A percentile compares a stretch with the other conserved stretches of the same genome.
Conservation (phyloP, 257 asterid species). For the Solanum sitiens region DNA sequence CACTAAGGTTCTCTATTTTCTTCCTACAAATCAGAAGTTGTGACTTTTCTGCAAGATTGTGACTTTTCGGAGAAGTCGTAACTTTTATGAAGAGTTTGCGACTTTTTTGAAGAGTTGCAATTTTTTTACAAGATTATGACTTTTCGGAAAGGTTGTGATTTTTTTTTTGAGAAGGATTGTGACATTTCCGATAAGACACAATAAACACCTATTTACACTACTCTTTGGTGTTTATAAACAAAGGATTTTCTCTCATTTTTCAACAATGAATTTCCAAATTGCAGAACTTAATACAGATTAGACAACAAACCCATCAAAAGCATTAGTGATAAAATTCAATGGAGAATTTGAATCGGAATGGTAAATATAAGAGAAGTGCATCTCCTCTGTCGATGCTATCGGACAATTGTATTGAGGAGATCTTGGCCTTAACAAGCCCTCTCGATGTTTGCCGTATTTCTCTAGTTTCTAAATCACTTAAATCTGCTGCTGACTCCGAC, state of each 20-base stretch:
- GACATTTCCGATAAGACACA: no score
- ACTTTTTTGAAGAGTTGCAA: neutral
- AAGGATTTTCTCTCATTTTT: no score
- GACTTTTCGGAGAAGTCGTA: no score
- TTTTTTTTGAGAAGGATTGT: no score
- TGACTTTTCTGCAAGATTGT: no score
- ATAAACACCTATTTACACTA: no score
- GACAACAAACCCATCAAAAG: neutral
- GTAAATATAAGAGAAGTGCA: neutral
- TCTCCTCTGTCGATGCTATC: neutral
- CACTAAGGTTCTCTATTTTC: neutral
- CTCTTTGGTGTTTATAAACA: no score
- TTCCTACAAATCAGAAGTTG: neutral
- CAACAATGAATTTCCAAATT: no score
- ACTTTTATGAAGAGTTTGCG: neutral
- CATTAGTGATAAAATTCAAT: neutral
- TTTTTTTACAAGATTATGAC: no score
- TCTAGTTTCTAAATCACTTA: neutral
- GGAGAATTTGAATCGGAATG: neutral
- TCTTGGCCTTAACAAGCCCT: neutral
- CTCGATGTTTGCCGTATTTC: neutral
- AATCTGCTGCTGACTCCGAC: neutral
- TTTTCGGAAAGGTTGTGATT: no score
- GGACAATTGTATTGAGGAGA: neutral
- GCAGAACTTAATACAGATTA: no score